phyloP scores from a whole-genome alignment of 495 filamentous ascomycete species.

The Trichoderma parareesei region DNA sequence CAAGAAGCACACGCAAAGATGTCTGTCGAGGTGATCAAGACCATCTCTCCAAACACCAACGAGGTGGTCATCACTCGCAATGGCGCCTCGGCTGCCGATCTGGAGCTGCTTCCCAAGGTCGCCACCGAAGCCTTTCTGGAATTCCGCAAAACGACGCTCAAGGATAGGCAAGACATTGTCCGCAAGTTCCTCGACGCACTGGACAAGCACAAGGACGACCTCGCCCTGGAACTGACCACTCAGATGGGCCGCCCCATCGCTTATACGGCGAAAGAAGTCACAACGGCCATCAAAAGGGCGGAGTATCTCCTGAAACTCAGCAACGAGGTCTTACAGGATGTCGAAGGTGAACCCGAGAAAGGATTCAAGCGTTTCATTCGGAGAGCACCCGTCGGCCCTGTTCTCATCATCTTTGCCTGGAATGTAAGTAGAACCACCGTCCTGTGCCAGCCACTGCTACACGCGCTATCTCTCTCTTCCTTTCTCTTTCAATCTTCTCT shows the following conservation, averaged over 20 bases:
- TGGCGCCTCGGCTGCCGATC: slow-evolving; percentile 57
- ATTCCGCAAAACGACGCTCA: slow-evolving; percentile 57
- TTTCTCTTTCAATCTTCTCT: too few relatives aligned
- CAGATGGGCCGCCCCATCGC: slow-evolving; percentile 92
- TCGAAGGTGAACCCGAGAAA: slow-evolving; percentile 68
- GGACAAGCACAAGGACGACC: slow-evolving; percentile 59
- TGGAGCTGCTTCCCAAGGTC: slow-evolving; percentile 54
- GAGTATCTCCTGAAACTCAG: slow-evolving; percentile 78
- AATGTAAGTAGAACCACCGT: slow-evolving; percentile 53
- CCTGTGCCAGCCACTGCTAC: background rate
- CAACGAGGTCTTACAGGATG: slow-evolving; percentile 60
- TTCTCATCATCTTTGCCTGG: slow-evolving; percentile 87
- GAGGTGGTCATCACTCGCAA: slow-evolving; percentile 66
- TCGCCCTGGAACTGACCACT: slow-evolving; percentile 78
- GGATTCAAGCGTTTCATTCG: slow-evolving; percentile 85
- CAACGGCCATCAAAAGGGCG: slow-evolving; percentile 70
- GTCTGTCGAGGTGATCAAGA: slow-evolving; percentile 74
- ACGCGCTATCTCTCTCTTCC: background rate
- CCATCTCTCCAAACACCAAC: slow-evolving; percentile 82
- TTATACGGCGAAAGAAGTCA: slow-evolving; percentile 72
- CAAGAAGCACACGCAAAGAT: slow-evolving; percentile 36
- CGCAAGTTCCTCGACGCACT: slow-evolving; percentile 64
- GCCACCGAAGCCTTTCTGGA: slow-evolving; percentile 64
- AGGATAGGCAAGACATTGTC: slow-evolving; percentile 66
- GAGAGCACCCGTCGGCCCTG: slow-evolving; percentile 76